These are phyloP conservation scores for Gentiana macrophylla DNA, from an alignment of 257 asterid species.

Conservation along the genomic window DNA sequence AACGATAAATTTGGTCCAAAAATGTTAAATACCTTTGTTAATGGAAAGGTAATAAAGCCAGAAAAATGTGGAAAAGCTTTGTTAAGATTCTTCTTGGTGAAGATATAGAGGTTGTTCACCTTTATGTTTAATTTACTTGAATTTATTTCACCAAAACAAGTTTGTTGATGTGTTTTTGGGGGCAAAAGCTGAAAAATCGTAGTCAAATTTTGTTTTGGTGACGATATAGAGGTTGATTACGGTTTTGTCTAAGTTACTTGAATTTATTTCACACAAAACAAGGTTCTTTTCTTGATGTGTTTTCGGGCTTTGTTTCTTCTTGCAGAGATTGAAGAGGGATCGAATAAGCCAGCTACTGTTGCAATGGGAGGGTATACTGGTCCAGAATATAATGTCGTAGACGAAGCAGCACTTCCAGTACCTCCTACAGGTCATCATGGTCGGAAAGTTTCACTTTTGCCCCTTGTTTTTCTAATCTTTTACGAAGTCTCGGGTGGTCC, in stretches of 20 bases:
- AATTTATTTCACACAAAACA: background rate
- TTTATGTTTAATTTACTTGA: no score
- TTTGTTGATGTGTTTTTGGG: no score
- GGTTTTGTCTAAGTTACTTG: background rate
- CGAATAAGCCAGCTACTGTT: constrained; percentile 11
- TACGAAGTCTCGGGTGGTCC: constrained; percentile 45
- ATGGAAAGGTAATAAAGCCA: no score
- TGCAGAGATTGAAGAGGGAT: constrained; percentile 24
- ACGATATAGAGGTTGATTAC: no score
- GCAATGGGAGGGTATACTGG: constrained; percentile 19
- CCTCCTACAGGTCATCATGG: constrained; percentile 12
- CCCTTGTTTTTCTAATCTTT: constrained; percentile 33
- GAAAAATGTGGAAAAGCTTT: no score
- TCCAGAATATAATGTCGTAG: constrained; percentile 18
- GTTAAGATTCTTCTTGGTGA: no score
- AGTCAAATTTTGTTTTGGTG: no score
- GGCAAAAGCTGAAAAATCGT: no score
- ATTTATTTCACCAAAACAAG: no score
- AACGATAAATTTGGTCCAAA: no score
- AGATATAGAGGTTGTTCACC: no score
- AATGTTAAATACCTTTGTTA: no score
- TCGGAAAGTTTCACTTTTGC: constrained; percentile 25
- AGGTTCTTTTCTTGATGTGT: background rate
- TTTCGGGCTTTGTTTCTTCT: background rate
- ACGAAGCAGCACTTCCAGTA: constrained; percentile 5